These are phyloP conservation scores for Ajuga chamaepitys DNA, from an alignment of 257 asterid genomes.

Conservation along the genomic window DNA sequence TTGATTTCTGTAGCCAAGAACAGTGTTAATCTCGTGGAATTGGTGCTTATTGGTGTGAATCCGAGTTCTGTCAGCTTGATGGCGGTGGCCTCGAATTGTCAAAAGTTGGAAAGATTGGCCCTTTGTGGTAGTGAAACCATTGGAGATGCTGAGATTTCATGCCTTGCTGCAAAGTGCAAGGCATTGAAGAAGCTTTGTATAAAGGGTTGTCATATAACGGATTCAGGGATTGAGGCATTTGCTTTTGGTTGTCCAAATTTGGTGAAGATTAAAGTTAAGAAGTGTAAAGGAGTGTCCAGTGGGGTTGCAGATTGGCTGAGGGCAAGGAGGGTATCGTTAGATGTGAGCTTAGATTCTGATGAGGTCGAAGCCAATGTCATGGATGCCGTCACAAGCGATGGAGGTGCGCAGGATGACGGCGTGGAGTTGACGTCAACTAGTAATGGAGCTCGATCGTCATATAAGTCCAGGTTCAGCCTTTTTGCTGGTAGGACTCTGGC, in stretches of 20 bases:
- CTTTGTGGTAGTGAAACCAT: slow-evolving; percentile 89
- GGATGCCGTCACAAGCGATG: slow-evolving; percentile 48
- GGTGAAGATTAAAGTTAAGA: slow-evolving; percentile 81
- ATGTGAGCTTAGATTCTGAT: slow-evolving; percentile 64
- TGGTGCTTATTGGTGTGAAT: slow-evolving; percentile 81
- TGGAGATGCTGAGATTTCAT: slow-evolving; percentile 72
- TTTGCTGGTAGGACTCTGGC: slow-evolving; percentile 16
- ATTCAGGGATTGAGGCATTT: slow-evolving; percentile 71
- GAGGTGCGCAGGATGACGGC: slow-evolving; percentile 25
- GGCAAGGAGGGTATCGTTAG: slow-evolving; percentile 50
- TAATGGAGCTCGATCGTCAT: slow-evolving; percentile 5
- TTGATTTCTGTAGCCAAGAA: slow-evolving; percentile 62
- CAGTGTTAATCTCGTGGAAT: slow-evolving; percentile 54
- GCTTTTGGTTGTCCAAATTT: slow-evolving; percentile 82
- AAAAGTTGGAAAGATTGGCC: slow-evolving; percentile 74
- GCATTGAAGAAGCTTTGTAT: slow-evolving; percentile 82
- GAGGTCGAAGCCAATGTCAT: slow-evolving; percentile 49
- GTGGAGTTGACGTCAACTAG: slow-evolving; percentile 12
- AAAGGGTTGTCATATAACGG: slow-evolving; percentile 71
- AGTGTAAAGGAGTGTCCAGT: slow-evolving; percentile 64
- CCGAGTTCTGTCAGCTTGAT: slow-evolving; percentile 53
- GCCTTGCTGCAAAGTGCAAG: slow-evolving; percentile 53
- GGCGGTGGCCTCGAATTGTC: slow-evolving; percentile 61
- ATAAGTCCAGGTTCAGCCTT: slow-evolving; percentile 16
- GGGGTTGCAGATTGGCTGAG: slow-evolving; percentile 59